A percentile compares a stretch with the other conserved stretches of the same genome.
Evolutionary conservation across 345 rosid species (phyloP).

Genomic region (Euclidium syriacum): DNA sequence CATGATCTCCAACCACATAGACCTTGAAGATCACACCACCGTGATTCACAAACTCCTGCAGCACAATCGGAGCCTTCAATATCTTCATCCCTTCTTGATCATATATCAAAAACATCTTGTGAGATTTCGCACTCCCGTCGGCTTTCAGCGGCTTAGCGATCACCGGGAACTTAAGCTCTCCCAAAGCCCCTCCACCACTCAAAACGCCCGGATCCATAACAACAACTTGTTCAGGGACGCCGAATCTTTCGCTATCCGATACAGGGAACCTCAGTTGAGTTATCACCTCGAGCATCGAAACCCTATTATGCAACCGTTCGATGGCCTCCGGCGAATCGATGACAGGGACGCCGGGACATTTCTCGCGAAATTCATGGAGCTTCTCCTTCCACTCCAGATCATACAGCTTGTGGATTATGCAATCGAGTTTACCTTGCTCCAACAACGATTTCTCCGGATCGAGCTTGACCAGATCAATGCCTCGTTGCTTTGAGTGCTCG

Average conservation of each 20-base stretch:
- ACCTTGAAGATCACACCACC: conserved; percentile 64
- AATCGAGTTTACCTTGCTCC: conserved; percentile 58
- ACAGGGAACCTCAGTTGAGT: conserved; percentile 25
- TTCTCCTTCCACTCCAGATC: conserved; percentile 45
- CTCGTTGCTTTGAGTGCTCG: conserved; percentile 31
- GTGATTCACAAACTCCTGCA: conserved; percentile 70
- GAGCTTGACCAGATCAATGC: conserved; percentile 39
- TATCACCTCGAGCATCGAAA: conserved; percentile 57
- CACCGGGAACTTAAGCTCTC: conserved; percentile 43
- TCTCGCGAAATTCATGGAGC: conserved; percentile 31
- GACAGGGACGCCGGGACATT: conserved; percentile 42
- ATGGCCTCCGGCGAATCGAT: conserved; percentile 43
- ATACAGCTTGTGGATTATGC: conserved; percentile 54
- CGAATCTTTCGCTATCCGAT: conserved; percentile 18
- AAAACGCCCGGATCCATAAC: conserved; percentile 32
- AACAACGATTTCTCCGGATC: conserved; percentile 38
- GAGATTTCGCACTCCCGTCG: conserved; percentile 48
- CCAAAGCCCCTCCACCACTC: conserved; percentile 22
- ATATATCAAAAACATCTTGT: conserved; percentile 45
- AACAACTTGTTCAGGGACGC: conserved; percentile 40
- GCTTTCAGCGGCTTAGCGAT: conserved; percentile 53
- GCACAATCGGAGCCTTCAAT: conserved; percentile 38
- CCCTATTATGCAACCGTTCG: conserved; percentile 39
- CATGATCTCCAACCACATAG: conserved; percentile 47
- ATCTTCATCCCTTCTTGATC: conserved; percentile 43